These are phyloP conservation scores for Puccinia novopanici DNA, from an alignment of 1,284 basidiomycete species.

Conservation along the genomic window DNA sequence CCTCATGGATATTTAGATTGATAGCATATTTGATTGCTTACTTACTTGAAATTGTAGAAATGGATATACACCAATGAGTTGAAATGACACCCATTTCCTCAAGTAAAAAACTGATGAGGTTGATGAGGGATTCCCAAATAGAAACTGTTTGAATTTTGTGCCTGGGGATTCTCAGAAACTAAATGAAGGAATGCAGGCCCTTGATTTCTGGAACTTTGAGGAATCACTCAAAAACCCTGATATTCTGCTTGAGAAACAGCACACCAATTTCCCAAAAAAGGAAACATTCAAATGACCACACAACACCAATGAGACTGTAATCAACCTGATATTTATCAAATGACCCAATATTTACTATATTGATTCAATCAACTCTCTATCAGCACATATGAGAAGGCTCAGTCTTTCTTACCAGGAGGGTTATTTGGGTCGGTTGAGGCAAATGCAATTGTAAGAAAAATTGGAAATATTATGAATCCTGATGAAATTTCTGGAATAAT, in stretches of 20 bases:
- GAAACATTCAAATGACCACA: background rate
- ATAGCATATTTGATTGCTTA: no score
- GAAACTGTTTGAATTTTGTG: background rate
- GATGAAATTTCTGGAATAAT: background rate
- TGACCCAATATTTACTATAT: no score
- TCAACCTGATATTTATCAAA: no score
- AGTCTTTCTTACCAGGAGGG: background rate
- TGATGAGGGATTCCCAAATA: background rate
- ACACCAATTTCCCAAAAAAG: background rate
- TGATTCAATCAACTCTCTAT: background rate
- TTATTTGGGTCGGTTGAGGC: background rate
- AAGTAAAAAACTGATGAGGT: background rate
- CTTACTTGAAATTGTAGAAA: background rate
- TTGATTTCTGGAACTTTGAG: background rate
- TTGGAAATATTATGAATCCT: background rate
- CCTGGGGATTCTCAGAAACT: background rate
- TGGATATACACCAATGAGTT: conserved; percentile 1
- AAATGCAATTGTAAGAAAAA: background rate
- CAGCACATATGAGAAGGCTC: background rate
- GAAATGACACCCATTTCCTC: background rate
- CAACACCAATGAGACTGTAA: no score
- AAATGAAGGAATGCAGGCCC: background rate
- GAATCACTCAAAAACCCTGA: background rate
- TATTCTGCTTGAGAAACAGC: background rate
- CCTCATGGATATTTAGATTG: no score